Percentiles rank a stretch among this genome's conserved stretches.
Evolutionary conservation across 192 early-diverging fungal genomes (phyloP).

Genomic region (Mortierella claussenii): DNA sequence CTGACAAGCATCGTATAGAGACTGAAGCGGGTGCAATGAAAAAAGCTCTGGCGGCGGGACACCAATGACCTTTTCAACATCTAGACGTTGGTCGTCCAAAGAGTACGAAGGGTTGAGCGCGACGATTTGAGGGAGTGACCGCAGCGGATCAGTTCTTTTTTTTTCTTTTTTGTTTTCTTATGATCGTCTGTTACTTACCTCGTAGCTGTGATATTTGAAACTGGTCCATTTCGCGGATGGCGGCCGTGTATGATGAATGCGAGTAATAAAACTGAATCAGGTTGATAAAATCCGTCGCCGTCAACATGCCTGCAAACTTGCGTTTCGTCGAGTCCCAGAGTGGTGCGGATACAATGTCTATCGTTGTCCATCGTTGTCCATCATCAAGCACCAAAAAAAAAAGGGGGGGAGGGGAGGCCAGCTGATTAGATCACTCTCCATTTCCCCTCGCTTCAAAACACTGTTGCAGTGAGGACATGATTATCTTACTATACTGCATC

Average conservation of each 20-base stretch:
- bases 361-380: neutral
- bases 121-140: too few species aligned
- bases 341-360: conserved; percentile 87
- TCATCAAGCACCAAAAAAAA: neutral
- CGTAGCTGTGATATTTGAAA: conserved; percentile 75
- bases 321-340: conserved; percentile 86
- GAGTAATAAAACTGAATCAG: conserved; percentile 93
- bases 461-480: neutral
- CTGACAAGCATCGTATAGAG: conserved; percentile 87
- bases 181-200: too few species aligned
- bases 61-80: conserved; percentile 69
- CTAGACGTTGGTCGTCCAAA: too few species aligned
- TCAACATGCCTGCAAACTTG: conserved; percentile 94
- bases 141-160: too few species aligned
- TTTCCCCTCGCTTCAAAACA: too few species aligned
- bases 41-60: conserved; percentile 72
- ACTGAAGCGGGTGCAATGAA: conserved; percentile 85
- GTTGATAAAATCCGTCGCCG: conserved; percentile 95
- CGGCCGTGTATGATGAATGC: conserved; percentile 80
- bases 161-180: too few species aligned
- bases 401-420: neutral
- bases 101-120: too few species aligned
- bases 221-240: conserved; percentile 88
- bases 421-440: neutral
- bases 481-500: conserved; percentile 95